Percentiles rank a stretch among this genome's conserved stretches.
Conservation (phyloP, 495 filamentous ascomycete genomes). For the Annulohypoxylon stygium region DNA sequence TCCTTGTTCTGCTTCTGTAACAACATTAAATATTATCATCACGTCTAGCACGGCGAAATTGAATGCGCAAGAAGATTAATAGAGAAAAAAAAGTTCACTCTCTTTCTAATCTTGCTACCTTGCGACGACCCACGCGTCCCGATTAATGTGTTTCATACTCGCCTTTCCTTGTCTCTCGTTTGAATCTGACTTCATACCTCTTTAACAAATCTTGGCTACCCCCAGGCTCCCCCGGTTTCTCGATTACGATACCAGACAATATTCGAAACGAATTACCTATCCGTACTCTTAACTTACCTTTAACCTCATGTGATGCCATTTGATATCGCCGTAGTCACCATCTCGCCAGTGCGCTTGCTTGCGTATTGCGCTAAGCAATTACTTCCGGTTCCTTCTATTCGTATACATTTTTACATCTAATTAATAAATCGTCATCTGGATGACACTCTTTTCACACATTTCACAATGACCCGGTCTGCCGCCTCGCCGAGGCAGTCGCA, state of each 20-base stretch:
- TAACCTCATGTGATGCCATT: conserved; percentile 43
- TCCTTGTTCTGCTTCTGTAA: background rate
- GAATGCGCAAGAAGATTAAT: conserved; percentile 9
- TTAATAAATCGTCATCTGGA: conserved; percentile 43
- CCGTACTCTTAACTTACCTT: background rate
- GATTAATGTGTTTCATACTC: conserved; percentile 48
- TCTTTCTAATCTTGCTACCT: conserved; percentile 27
- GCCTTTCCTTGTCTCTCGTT: conserved; percentile 42
- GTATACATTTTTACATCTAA: conserved; percentile 30
- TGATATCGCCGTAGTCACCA: conserved; percentile 29
- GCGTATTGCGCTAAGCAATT: conserved; percentile 40
- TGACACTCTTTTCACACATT: conserved; percentile 39
- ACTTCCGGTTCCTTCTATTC: conserved; percentile 13
- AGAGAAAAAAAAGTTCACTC: background rate
- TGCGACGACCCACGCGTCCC: conserved; percentile 43
- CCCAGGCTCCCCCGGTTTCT: conserved; percentile 11
- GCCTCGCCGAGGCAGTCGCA: conserved; percentile 51
- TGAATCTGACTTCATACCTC: conserved; percentile 34
- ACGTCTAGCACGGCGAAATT: conserved; percentile 9
- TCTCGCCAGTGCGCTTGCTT: conserved; percentile 41
- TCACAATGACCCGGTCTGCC: conserved; percentile 50
- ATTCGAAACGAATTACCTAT: conserved; percentile 36
- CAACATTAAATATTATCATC: conserved; percentile 10
- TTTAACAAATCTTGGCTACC: conserved; percentile 20
- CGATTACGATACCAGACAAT: conserved; percentile 29